Percentiles rank a stretch among this genome's conserved stretches.
phyloP scores from a whole-genome alignment of 2,329 filamentous ascomycete species.

The Dryadomyces quercus-mongolicae region DNA sequence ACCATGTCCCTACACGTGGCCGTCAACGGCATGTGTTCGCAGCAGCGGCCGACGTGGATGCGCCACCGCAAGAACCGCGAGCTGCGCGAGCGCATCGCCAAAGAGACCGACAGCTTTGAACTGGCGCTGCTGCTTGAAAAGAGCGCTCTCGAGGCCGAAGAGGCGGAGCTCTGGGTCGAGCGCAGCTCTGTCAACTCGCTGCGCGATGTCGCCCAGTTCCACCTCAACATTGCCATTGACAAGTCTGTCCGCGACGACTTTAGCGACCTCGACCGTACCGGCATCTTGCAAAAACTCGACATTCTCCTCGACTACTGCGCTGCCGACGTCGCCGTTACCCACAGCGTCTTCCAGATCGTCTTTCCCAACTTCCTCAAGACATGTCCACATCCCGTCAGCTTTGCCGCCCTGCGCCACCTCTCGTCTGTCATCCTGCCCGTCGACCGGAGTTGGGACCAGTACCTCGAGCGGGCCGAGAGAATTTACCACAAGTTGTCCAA shows the following conservation, averaged over 20 bases:
- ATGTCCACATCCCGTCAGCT: constrained; percentile 95
- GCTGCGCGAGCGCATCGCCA: constrained; percentile 65
- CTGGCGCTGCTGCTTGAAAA: constrained; percentile 59
- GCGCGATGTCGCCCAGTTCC: constrained; percentile 91
- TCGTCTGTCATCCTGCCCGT: constrained; percentile 87
- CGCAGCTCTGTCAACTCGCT: constrained; percentile 91
- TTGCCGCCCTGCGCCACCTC: constrained; percentile 85
- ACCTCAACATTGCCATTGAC: constrained; percentile 83
- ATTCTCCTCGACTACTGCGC: constrained; percentile 89
- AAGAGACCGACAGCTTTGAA: constrained; percentile 57
- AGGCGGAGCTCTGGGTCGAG: constrained; percentile 93
- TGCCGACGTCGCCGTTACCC: constrained; percentile 84
- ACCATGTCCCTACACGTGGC: constrained; percentile 98
- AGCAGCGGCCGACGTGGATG: constrained; percentile 94
- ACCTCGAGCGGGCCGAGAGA: constrained; percentile 71
- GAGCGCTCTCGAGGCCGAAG: constrained; percentile 59
- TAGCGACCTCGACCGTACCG: constrained; percentile 62
- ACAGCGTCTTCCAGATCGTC: constrained; percentile 86
- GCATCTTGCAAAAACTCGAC: constrained; percentile 60
- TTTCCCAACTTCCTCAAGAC: constrained; percentile 81
- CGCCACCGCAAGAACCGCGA: constrained; percentile 88
- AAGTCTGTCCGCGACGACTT: constrained; percentile 82
- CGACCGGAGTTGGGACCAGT: constrained; percentile 75
- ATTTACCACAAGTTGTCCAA: constrained; percentile 69
- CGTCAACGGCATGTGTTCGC: constrained; percentile 97